Evolutionary conservation across 495 filamentous ascomycete genomes (phyloP), one percentile per base, ranked within the genome.

Genomic region (Neurospora sp.): DNA sequence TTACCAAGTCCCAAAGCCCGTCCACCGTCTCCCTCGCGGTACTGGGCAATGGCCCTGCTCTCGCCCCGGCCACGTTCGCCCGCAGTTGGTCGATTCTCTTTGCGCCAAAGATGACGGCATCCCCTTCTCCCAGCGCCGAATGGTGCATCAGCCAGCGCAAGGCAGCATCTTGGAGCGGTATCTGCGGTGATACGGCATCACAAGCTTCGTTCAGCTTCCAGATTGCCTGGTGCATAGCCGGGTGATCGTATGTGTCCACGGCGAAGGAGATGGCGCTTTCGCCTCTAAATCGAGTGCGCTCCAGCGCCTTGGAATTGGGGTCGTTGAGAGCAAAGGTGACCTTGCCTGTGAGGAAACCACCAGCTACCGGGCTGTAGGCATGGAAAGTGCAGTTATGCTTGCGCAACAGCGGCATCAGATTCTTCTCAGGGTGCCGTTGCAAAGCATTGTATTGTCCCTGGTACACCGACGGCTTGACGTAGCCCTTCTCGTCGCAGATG

Each of bases 131-230:
- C 48, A 91, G 77, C 18, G 74, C 77, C 3, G 85, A 87, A 74
- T 90, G 81, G 75, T 85, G 85, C 12, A 77, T 78, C 4, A 89
- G 74, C 89, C 88, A 91, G 27, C 88, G 79, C 78, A 88, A 86
- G 23, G 86, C 86, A 48, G 89, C 75, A 39, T 86, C 85, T 37
- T 70, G 42, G 3, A 72, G 73, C 48, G 20, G 7, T 11, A 74
- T 9, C 3, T 35, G 35, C 44, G 44, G 69, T 8, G 31, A 31
- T 5, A 48, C 48, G 1, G 69, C 48, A 27, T 73, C 72, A 37
- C 73, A 74, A 11, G 41, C 73, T 79, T 83, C 79, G 85, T 85
- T 69, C 75, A 76, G 44, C 84, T 78, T 77, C 10, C 87, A 76
- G 23, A 74, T 44, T 4, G 82, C 86, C 16, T 83, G 77, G 37